These are phyloP conservation scores for Bruguiera parviflora DNA, from an alignment of 345 rosid species.

Conservation along the genomic window DNA sequence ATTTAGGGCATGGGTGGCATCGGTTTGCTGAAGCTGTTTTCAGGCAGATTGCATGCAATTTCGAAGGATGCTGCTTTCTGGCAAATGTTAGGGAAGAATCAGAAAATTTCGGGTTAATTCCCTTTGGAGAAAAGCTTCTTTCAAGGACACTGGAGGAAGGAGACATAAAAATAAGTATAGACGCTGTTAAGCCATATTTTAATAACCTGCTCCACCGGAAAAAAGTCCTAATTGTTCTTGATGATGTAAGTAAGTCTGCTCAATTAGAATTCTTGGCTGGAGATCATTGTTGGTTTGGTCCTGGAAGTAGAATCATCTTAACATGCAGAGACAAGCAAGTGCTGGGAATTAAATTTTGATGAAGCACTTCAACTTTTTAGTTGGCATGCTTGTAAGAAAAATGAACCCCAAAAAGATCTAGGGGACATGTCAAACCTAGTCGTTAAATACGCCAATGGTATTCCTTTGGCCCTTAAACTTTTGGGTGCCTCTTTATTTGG, in stretches of 20 bases:
- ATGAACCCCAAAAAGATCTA: not conserved
- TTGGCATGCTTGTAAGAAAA: not conserved
- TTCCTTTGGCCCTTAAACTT: not conserved
- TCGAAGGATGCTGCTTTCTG: constrained; percentile 1
- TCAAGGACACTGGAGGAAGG: not conserved
- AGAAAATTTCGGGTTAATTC: not conserved
- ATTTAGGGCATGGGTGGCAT: constrained; percentile 14
- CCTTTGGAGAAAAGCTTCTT: not conserved
- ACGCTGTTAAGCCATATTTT: not conserved
- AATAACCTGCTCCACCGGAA: not conserved
- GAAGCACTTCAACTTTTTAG: not conserved
- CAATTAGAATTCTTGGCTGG: not conserved
- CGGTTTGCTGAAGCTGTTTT: constrained; percentile 7
- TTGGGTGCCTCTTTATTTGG: constrained; percentile 1
- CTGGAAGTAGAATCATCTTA: not conserved
- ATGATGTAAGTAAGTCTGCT: not conserved
- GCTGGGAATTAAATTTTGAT: not conserved
- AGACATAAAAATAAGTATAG: not conserved
- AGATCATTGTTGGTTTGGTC: not conserved
- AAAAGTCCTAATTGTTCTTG: constrained; percentile 7
- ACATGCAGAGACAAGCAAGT: constrained; percentile 6
- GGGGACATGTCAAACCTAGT: not conserved
- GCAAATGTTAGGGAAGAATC: not conserved
- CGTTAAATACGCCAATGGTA: not conserved
- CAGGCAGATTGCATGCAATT: not conserved